Evolutionary conservation across 257 asterid species (phyloP).

Genomic region (Linaria vulgaris): DNA sequence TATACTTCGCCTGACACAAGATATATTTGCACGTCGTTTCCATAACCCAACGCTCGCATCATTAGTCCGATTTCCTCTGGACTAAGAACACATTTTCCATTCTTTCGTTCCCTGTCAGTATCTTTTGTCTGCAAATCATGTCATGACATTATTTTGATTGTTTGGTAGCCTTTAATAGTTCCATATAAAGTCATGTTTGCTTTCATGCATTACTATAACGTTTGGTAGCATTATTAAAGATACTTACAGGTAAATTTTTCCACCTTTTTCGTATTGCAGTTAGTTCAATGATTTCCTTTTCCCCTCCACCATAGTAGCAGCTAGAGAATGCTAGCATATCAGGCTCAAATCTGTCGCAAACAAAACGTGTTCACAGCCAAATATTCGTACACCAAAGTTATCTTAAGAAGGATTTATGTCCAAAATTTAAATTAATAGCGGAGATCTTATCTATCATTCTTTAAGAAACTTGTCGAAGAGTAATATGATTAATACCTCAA

Average conservation of each 20-base stretch:
- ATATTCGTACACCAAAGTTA: too few species aligned
- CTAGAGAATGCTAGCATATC: conserved; percentile 90
- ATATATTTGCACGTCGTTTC: conserved; percentile 64
- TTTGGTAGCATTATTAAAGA: too few species aligned
- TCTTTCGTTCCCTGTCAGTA: conserved; percentile 67
- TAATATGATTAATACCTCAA: too few species aligned
- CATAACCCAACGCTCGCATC: conserved; percentile 75
- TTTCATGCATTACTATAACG: too few species aligned
- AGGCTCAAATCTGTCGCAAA: conserved; percentile 58
- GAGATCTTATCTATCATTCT: too few species aligned
- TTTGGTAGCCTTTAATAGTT: too few species aligned
- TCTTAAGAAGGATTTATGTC: too few species aligned
- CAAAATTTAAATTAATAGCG: too few species aligned
- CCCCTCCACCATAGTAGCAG: conserved; percentile 77
- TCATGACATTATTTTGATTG: neutral
- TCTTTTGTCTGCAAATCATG: conserved; percentile 42
- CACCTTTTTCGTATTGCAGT: conserved; percentile 62
- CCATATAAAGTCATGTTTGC: too few species aligned
- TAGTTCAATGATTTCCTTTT: conserved; percentile 49
- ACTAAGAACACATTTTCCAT: conserved; percentile 68
- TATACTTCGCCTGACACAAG: conserved; percentile 77
- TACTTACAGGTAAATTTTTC: conserved; percentile 68
- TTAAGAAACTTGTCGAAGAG: too few species aligned
- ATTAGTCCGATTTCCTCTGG: conserved; percentile 79
- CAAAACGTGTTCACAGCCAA: conserved; percentile 13